These are phyloP conservation scores for Aspergillus quadricinctus DNA, from an alignment of 2,329 filamentous ascomycete genomes.

Conservation along the genomic window DNA sequence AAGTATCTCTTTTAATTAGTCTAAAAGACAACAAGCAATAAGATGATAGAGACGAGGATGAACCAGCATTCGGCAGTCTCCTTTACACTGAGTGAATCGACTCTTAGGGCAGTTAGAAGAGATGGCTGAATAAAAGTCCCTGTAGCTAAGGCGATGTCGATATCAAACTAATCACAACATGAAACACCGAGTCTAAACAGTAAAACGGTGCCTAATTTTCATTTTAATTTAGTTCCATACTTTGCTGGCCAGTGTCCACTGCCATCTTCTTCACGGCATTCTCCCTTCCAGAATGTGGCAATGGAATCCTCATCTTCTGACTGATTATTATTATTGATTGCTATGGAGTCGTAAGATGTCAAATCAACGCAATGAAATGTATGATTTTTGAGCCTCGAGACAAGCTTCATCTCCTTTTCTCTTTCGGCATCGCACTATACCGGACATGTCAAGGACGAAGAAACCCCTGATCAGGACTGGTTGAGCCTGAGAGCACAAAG, in stretches of 20 bases:
- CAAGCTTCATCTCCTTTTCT: neutral
- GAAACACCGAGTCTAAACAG: constrained; percentile 4
- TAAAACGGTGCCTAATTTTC: neutral
- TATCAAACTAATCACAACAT: constrained; percentile 3
- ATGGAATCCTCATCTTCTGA: neutral
- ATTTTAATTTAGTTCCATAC: neutral
- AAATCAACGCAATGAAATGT: no score
- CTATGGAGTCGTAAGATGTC: neutral
- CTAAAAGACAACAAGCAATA: neutral
- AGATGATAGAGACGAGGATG: neutral
- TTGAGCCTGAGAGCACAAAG: constrained; percentile 4
- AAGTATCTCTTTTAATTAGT: neutral
- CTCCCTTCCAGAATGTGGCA: neutral
- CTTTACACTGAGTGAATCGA: neutral
- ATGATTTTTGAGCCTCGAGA: neutral
- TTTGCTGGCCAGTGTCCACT: neutral
- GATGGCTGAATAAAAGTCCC: neutral
- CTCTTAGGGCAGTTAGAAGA: neutral
- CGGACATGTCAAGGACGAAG: neutral
- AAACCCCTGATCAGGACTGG: constrained; percentile 11
- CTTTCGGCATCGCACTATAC: constrained; percentile 2
- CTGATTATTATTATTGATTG: neutral
- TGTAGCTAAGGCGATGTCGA: neutral
- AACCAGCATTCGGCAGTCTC: neutral
- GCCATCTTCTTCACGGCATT: neutral